Evolutionary conservation across 352 stramenopile genomes (phyloP), one percentile per base, ranked within the genome.

Genomic region (Globisporangium viniferum): DNA sequence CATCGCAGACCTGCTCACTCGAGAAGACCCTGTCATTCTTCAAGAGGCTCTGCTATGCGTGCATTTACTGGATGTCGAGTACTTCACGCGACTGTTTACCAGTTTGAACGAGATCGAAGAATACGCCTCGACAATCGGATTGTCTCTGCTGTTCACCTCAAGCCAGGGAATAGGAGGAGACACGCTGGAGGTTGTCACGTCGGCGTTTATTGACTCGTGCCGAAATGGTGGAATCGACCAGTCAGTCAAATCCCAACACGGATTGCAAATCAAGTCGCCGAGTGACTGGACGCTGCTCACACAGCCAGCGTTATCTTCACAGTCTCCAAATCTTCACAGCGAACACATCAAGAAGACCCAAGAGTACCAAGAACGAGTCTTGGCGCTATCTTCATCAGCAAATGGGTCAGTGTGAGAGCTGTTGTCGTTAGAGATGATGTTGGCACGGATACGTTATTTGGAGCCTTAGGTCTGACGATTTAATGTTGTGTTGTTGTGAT

Each of bases 311-410:
- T 2, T 9, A 62, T 10, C 35, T 8, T 57, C 35, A 12, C 24
- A 22, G 24, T 51, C 44, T n/a, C 6, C 36, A 33, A 12, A 55
- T 2, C 0, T 20, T 2, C 33, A 67, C 35, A 33, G 59, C 18
- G 35, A 67, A 2, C 9, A 67, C 5, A 35, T 59, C 49, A 20
- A 36, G 48, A 29, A 44, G 35, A n/a, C 27, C 7, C 58, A 77
- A 66, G 44, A 64, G 10, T 4, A 65, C 22, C 74, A 81, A 59
- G 74, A 81, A 33, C 65, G 65, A 33, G 35, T 84, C 6, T 31
- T 82, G 29, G 66, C 66, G 2, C 41, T 76, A 22, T 81, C 75
- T 51, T 75, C 77, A n/a, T 78, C 75, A 46, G 69, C 77, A 1
- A 64, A 66, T 9, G 78, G 70, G 78, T 86, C 67, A 46, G 74